Base-by-base conservation (phyloP, 2,329 filamentous ascomycete species). In the Penicillium aurantiogriseum region DNA sequence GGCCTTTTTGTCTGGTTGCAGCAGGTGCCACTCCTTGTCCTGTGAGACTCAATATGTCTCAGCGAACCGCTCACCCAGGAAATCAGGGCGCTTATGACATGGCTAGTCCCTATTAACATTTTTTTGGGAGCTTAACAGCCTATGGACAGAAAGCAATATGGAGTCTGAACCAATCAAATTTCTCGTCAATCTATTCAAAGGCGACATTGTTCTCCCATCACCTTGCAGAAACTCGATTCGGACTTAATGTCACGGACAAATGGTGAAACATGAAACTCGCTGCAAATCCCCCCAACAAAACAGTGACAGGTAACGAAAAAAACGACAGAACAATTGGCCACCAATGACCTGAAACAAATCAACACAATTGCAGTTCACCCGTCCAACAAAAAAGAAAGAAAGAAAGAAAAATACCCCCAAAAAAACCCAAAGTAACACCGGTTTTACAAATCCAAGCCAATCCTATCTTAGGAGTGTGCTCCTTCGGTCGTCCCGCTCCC, bases 401-500 rank as follows among this genome's bases (percentile, higher is more conserved):
- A 57, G 23, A 13, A 11, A 52, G 59, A 61, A 55, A 60, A 61
- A 2, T 0, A 23, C 11, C 56, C 33, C 38, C n/a, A n/a, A 46
- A 45, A 35, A 45, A 23, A 51, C 54, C 15, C 29, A 60, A 57
- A 54, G 56, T 15, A 51, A 55, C 43, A 44, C 57, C 43, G 44
- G 48, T 58, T 56, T 55, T 53, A 45, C 49, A 45, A 33, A 50
- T 42, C 47, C n/a, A 58, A 54, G 51, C 51, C 52, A 36, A 38
- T 48, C 42, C 53, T 63, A 64, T 60, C 68, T 68, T 51, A 67
- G 51, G 45, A 68, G 62, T 68, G 67, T 62, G 64, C 66, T 62
- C 54, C 71, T 67, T 68, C 73, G 72, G 59, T 73, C 70, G 33
- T 76, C 72, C 48, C 78, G 78, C 74, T 92, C 88, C 58, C 74